Evolutionary conservation across 306 rosid species (phyloP), one percentile per base, ranked within the genome.

Genomic region (Biancaea sappan): DNA sequence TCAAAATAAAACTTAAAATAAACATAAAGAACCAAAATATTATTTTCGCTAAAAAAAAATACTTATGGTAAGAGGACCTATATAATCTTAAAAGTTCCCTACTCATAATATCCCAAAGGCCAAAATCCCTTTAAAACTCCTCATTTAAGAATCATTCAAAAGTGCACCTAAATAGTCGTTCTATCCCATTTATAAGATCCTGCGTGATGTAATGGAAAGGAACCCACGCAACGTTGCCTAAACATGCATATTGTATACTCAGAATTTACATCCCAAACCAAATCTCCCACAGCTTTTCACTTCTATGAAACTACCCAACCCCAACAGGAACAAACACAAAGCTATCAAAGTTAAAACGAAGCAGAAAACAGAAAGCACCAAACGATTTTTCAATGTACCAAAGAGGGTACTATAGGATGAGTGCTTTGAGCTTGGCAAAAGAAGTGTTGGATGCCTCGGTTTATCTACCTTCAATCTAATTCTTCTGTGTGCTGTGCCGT

Each of bases 401-500:
- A 67, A 35, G 37, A 65, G 50, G 50, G 32, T 25, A 60, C 38
- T 61, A 72, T 69, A 77, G 50, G 79, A 79, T 2, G 81, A 62
- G 64, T 76, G 74, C 56, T 40, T 71, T 21, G 86, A 76, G 63
- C 51, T 63, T 51, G 79, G 59, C 43, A 38, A 35, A 12, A 69
- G 8, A 51, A 16, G 69, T 76, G 72, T 50, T 18, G 53, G 19
- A 24, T 2, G 72, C 72, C 28, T 77, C 28, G 82, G 9, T 31
- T 80, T 84, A 13, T 29, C 2, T 41, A 80, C 59, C 60, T 70
- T 77, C 50, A 84, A 59, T 65, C 85, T 79, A 63, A 91, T 86
- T 79, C 98, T 88, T 34, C 92, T 53, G 10, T 83, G 85, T 10
- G 94, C 91, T 8, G 87, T 89, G 73, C 97, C 97, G 66, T 91